Evolutionary conservation across 2,329 filamentous ascomycete genomes (phyloP).

Genomic region (Peltaster fructicola): DNA sequence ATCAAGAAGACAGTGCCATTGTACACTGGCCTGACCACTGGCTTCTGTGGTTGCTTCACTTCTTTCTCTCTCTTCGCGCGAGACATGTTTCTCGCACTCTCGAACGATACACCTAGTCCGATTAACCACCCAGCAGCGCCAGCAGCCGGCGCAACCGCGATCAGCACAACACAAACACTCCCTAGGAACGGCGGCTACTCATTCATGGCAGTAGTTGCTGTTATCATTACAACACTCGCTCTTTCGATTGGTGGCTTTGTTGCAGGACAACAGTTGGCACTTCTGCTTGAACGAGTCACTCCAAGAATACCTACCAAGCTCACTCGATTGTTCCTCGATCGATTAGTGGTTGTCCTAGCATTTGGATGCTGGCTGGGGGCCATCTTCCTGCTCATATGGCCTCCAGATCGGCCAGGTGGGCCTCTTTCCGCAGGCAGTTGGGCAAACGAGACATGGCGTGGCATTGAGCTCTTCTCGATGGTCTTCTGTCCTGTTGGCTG

Average conservation of each 20-base stretch:
- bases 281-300: conserved; percentile 37
- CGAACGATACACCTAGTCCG: conserved; percentile 50
- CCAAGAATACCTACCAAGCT: conserved; percentile 43
- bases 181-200: conserved; percentile 57
- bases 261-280: conserved; percentile 58
- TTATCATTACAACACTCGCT: conserved; percentile 54
- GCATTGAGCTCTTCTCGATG: conserved; percentile 54
- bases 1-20: conserved; percentile 74
- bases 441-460: conserved; percentile 49
- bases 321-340: conserved; percentile 46
- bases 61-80: conserved; percentile 76
- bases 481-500: conserved; percentile 73
- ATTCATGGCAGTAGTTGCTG: conserved; percentile 62
- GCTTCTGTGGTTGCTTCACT: conserved; percentile 78
- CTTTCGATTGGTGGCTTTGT: conserved; percentile 54
- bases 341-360: conserved; percentile 43
- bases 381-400: conserved; percentile 51
- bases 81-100: conserved; percentile 61
- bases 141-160: conserved; percentile 5
- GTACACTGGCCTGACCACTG: conserved; percentile 72
- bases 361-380: conserved; percentile 65
- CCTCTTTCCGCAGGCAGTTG: conserved; percentile 16
- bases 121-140: conserved; percentile 21
- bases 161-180: conserved; percentile 14
- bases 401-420: conserved; percentile 37